Evolutionary conservation across 1,139 yeast genomes (phyloP).

Genomic region (Trichomonascaceae sp.): DNA sequence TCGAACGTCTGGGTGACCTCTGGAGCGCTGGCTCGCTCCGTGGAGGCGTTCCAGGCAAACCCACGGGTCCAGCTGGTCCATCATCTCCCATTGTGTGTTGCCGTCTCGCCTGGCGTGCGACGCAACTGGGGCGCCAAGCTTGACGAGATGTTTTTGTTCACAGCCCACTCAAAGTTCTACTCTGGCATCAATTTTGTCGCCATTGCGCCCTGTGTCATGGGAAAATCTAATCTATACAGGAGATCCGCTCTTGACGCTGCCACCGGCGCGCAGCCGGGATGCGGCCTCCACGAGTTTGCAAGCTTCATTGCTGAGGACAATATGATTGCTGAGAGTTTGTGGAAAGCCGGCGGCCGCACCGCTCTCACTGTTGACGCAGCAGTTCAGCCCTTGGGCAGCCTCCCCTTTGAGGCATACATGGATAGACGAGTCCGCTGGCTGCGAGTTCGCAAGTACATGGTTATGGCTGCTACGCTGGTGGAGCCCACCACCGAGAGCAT

Average conservation of each 20-base stretch:
- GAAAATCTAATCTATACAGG: conserved; percentile 75
- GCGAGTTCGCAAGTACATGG: conserved; percentile 85
- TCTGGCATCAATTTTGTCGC: conserved; percentile 60
- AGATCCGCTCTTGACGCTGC: conserved; percentile 56
- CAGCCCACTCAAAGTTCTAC: conserved; percentile 79
- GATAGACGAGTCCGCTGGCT: conserved; percentile 71
- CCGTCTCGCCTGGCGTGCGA: conserved; percentile 20
- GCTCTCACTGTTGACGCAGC: conserved; percentile 71
- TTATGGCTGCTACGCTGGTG: conserved; percentile 63
- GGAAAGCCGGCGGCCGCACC: conserved; percentile 66
- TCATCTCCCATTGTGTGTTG: conserved; percentile 61
- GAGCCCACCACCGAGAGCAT: conserved; percentile 82
- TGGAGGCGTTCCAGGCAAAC: conserved; percentile 35
- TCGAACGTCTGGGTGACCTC: conserved; percentile 74
- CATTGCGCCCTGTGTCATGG: conserved; percentile 87
- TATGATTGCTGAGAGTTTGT: conserved; percentile 78
- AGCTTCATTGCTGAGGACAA: conserved; percentile 85
- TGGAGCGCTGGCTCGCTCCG: conserved; percentile 54
- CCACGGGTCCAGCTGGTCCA: conserved; percentile 56
- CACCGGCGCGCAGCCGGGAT: conserved; percentile 6
- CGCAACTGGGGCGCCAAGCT: conserved; percentile 47
- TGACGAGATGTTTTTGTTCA: conserved; percentile 76
- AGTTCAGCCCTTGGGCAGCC: conserved; percentile 56
- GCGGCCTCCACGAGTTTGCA: conserved; percentile 63
- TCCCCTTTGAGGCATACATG: conserved; percentile 40